Conservation (phyloP, 177 flowering plant genomes). For the Tripterygium wilfordii region DNA sequence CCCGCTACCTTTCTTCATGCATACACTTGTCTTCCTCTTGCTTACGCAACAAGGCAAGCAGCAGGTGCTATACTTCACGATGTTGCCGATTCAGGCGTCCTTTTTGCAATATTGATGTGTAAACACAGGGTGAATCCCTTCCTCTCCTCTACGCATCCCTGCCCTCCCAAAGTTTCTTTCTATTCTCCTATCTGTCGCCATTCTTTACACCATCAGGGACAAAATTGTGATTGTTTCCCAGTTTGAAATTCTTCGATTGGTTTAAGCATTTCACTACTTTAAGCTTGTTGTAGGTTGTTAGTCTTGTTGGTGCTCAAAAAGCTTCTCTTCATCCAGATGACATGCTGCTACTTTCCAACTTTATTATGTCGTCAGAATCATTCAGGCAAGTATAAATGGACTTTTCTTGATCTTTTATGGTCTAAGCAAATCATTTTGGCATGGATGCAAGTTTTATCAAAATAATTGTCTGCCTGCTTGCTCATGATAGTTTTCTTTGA, state of each 20-base stretch:
- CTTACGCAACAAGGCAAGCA: constrained; percentile 94
- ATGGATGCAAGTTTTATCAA: too few relatives aligned
- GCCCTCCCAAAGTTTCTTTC: background rate
- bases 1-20: constrained; percentile 99
- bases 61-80: constrained; percentile 96
- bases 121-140: constrained; percentile 66
- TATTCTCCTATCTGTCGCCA: background rate
- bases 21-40: constrained; percentile 95
- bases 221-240: too few relatives aligned
- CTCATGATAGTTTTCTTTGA: too few relatives aligned
- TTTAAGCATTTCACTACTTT: constrained; percentile 7
- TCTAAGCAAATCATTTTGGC: too few relatives aligned
- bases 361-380: constrained; percentile 90
- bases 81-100: constrained; percentile 93
- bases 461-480: too few relatives aligned
- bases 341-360: constrained; percentile 88
- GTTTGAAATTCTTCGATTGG: background rate
- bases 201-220: background rate
- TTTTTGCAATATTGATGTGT: constrained; percentile 96
- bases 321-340: constrained; percentile 99
- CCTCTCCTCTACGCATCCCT: constrained; percentile 2
- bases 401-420: background rate
- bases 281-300: constrained; percentile 66
- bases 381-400: constrained; percentile 53
- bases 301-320: constrained; percentile 97